Conservation (phyloP, 2,329 filamentous ascomycete genomes). For the Aspergillus arachidicola region DNA sequence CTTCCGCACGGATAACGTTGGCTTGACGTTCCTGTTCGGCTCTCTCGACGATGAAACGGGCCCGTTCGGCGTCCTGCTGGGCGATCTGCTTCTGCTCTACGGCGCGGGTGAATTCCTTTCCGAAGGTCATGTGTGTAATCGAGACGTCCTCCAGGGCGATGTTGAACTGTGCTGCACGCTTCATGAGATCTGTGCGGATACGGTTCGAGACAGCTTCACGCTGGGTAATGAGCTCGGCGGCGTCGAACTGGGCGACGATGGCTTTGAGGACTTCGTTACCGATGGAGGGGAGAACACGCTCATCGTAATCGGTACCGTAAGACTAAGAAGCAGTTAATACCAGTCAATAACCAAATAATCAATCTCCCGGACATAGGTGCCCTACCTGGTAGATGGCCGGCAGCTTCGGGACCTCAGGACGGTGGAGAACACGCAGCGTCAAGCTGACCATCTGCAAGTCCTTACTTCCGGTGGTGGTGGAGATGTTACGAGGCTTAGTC, state of each 20-base stretch:
- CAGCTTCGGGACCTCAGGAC: slow-evolving; percentile 87
- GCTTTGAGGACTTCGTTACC: slow-evolving; percentile 99
- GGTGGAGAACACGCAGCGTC: slow-evolving; percentile 91
- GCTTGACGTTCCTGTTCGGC: slow-evolving; percentile 98
- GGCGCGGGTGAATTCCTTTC: slow-evolving; percentile 96
- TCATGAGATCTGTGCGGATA: slow-evolving; percentile 88
- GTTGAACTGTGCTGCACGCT: slow-evolving; percentile 95
- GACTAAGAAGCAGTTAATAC: slow-evolving; percentile 58
- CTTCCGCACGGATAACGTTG: slow-evolving; percentile 96
- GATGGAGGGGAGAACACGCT: slow-evolving; percentile 96
- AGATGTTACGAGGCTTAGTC: slow-evolving; percentile 96
- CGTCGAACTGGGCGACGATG: slow-evolving; percentile 98
- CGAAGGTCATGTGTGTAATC: slow-evolving; percentile 99
- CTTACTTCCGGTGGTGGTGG: slow-evolving; percentile 96
- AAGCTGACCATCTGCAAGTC: slow-evolving; percentile 99
- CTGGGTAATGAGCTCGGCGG: slow-evolving; percentile 97
- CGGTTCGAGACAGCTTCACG: slow-evolving; percentile 94
- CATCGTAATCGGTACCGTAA: slow-evolving; percentile 97
- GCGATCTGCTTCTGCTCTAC: slow-evolving; percentile 99
- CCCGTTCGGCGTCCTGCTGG: slow-evolving; percentile 96
- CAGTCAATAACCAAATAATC: not conserved
- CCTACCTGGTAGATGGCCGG: slow-evolving; percentile 98
- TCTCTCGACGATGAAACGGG: slow-evolving; percentile 96
- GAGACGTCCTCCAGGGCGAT: slow-evolving; percentile 98
- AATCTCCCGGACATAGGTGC: not conserved